Conservation (phyloP, 345 rosid genomes). For the Gossypium arboreum region DNA sequence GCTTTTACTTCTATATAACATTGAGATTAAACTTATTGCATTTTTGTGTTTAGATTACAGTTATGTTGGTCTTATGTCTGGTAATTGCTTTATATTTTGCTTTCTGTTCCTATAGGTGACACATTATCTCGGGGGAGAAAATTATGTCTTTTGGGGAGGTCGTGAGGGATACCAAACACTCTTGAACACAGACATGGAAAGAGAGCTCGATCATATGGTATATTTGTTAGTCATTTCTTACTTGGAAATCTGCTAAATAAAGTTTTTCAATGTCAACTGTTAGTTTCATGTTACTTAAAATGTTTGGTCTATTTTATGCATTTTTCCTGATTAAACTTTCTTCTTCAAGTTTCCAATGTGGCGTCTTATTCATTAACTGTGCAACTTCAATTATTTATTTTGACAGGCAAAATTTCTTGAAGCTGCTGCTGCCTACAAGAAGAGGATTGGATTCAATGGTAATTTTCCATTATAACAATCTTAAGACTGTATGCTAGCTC, state of each 20-base stretch:
- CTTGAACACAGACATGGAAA: conserved; percentile 93
- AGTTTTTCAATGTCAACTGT: neutral
- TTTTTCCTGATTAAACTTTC: neutral
- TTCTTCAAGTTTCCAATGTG: neutral
- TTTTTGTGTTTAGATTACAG: neutral
- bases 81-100: neutral
- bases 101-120: conserved; percentile 48
- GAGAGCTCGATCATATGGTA: conserved; percentile 88
- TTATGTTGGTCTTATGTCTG: neutral
- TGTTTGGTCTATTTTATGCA: neutral
- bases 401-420: conserved; percentile 73
- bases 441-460: conserved; percentile 96
- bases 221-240: neutral
- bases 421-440: conserved; percentile 88
- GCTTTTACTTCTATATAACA: conserved; percentile 1
- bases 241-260: neutral
- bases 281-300: neutral
- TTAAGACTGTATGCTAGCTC: neutral
- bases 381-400: neutral
- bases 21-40: neutral
- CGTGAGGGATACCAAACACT: conserved; percentile 97
- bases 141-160: conserved; percentile 98
- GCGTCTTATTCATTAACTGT: neutral
- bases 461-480: conserved; percentile 7
- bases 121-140: conserved; percentile 95